Evolutionary conservation across 495 filamentous ascomycete species (phyloP), one percentile per base, ranked within the genome.

Genomic region (Clavariopsis aquatica): DNA sequence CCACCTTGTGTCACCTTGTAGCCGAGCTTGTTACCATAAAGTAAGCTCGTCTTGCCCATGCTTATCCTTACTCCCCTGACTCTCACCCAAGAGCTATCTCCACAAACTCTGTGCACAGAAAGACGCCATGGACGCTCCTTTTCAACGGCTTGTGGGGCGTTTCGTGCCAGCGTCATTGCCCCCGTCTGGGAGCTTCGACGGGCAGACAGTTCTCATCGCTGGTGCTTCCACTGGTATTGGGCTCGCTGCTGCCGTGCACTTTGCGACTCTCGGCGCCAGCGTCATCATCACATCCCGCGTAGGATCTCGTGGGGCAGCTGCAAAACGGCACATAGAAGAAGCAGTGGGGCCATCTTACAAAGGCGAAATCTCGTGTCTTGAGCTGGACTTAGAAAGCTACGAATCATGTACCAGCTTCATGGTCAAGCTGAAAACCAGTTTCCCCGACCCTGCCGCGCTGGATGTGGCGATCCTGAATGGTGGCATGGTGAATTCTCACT

Each of bases 251-350:
- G 52, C 24, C 52, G 52, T 54, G 52, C 52, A 54, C 52, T 54
- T 54, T 54, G 52, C 52, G 52, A 54, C 52, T 27, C 52, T 54
- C 52, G 52, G 52, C 20, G 52, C 52, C 28, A 54, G 52, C 52
- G 52, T 54, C 52, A 54, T 54, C 52, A 54, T 54, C 52, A 54
- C 52, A 54, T 54, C 52, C 52, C 52, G 52, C 52, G 52, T 54
- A 54, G 24, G 26, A 36, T 54, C 52, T 54, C 52, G 52, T 54
- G 52, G 52, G 24, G 52, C 31, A 13, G 52, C 52, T 31, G 52
- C 52, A 20, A 52, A 54, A 54, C 52, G 52, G 52, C 52, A 54
- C 52, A 54, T 54, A 31, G 52, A 54, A 54, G 52, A 36, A 54
- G 52, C 52, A 6, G 52, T n/a, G 24, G 47, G 47, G 8, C 47